Conservation (phyloP, 140 eudicot species). For the Erigeron philadelphicus region DNA sequence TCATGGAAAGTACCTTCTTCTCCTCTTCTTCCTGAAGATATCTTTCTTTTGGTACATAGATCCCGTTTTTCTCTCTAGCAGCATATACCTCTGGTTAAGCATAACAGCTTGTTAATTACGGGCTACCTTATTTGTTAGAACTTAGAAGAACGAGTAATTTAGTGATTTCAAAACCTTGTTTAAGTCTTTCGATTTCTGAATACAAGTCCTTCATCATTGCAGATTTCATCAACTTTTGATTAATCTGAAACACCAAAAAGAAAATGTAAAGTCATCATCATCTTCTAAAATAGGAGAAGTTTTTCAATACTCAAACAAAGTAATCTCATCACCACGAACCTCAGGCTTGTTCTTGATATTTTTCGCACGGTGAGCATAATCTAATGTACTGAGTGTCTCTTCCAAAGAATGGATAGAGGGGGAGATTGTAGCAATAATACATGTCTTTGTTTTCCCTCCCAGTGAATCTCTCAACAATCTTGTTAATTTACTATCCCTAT, state of each 20-base stretch:
- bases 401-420: slow-evolving; percentile 76
- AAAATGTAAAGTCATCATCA: slow-evolving; percentile 15
- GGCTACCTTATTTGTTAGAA: not conserved
- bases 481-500: slow-evolving; percentile 79
- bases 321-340: slow-evolving; percentile 39
- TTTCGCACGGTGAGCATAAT: slow-evolving; percentile 86
- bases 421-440: slow-evolving; percentile 88
- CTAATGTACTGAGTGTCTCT: slow-evolving; percentile 81
- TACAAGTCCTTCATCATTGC: slow-evolving; percentile 88
- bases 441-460: slow-evolving; percentile 88
- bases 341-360: slow-evolving; percentile 91
- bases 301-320: not conserved
- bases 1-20: slow-evolving; percentile 55
- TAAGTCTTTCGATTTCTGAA: slow-evolving; percentile 88
- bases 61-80: slow-evolving; percentile 95
- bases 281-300: not conserved
- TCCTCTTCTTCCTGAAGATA: slow-evolving; percentile 94
- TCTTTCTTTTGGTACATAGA: slow-evolving; percentile 91
- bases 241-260: slow-evolving; percentile 44
- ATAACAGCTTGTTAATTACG: not conserved
- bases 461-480: slow-evolving; percentile 79
- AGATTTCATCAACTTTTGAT: slow-evolving; percentile 97
- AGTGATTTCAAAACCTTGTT: slow-evolving; percentile 60
- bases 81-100: slow-evolving; percentile 79
- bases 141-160: not conserved